These are phyloP conservation scores for Asterella californica DNA, from an alignment of 225 moss, liverwort and hornwort genomes.

Conservation along the genomic window DNA sequence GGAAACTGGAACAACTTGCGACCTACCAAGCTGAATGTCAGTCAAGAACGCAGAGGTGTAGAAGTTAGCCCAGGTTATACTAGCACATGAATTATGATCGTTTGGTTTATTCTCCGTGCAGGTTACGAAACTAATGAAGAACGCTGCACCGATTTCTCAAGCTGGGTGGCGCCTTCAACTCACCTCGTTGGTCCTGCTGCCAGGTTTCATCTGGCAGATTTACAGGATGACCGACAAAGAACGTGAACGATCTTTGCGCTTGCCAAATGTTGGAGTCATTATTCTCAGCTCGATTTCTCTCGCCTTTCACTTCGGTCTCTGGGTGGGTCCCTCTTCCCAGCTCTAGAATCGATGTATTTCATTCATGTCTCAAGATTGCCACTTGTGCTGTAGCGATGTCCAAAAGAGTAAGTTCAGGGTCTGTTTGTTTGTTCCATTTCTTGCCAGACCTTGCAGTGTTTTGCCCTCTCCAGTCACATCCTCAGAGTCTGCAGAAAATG, in stretches of 20 bases:
- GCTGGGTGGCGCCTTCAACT: slow-evolving; percentile 40
- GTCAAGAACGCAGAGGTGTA: no score
- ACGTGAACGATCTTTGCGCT: slow-evolving; percentile 5
- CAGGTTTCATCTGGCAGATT: slow-evolving; percentile 33
- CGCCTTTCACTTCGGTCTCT: slow-evolving; percentile 29
- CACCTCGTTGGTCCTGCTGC: slow-evolving; percentile 30
- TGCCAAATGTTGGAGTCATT: slow-evolving; percentile 20
- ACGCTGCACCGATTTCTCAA: slow-evolving; percentile 34
- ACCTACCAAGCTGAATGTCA: background rate
- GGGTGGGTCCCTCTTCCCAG: slow-evolving; percentile 12
- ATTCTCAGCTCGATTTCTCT: slow-evolving; percentile 12
- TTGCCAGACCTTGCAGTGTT: background rate
- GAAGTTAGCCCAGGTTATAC: background rate
- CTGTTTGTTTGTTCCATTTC: background rate
- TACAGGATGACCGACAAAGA: slow-evolving; percentile 14
- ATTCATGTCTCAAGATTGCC: background rate
- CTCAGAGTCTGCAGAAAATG: no score
- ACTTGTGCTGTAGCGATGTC: background rate
- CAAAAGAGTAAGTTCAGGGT: background rate
- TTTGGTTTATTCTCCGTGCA: slow-evolving; percentile 3
- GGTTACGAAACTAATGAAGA: slow-evolving; percentile 23
- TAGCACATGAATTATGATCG: background rate
- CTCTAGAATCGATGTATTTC: background rate
- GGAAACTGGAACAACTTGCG: background rate
- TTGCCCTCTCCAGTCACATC: background rate